These are phyloP conservation scores for Eucalyptus rudis DNA, from an alignment of 345 rosid genomes.

Conservation along the genomic window DNA sequence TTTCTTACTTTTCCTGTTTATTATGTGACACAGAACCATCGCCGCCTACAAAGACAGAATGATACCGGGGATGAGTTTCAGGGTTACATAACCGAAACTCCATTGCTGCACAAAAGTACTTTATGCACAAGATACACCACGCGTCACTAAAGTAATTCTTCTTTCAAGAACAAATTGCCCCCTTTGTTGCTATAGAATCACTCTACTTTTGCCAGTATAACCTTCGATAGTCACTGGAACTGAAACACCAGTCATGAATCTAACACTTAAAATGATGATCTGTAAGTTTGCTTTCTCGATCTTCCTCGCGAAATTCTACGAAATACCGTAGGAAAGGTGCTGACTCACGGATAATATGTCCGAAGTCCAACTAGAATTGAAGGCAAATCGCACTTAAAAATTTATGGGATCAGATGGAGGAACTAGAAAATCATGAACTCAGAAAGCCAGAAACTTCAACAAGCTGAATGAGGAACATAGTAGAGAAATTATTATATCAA, in stretches of 20 bases:
- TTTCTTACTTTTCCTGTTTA: background rate
- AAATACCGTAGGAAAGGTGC: background rate
- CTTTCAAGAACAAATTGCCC: background rate
- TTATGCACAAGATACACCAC: background rate
- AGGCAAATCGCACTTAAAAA: background rate
- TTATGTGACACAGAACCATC: background rate
- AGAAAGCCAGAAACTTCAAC: background rate
- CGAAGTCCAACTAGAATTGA: background rate
- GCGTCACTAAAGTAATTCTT: background rate
- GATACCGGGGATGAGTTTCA: background rate
- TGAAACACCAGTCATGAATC: background rate
- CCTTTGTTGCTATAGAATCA: background rate
- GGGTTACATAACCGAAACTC: background rate
- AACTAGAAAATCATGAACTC: background rate
- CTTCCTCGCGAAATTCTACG: background rate
- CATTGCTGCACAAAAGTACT: background rate
- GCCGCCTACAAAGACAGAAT: background rate
- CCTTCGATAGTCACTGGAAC: background rate
- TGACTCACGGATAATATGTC: background rate
- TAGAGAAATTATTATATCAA: background rate
- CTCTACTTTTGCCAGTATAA: background rate
- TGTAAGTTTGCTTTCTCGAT: background rate
- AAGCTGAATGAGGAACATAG: background rate
- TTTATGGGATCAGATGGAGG: background rate
- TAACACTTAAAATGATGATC: background rate